Evolutionary conservation across 371 early-diverging fungal species (phyloP).

Genomic region (Sporodiniella umbellata): DNA sequence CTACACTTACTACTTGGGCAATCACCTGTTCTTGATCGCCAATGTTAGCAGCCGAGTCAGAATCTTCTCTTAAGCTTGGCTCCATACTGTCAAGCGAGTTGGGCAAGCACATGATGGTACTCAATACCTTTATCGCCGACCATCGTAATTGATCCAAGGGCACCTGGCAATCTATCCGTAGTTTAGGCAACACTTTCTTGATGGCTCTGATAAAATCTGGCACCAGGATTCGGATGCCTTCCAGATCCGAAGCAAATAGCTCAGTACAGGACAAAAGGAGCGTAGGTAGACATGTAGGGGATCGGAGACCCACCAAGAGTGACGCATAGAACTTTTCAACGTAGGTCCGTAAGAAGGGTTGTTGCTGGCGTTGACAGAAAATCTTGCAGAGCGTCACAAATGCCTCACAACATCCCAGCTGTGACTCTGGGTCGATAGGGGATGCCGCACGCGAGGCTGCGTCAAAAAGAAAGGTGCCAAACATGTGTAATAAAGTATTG

Average conservation of each 20-base stretch:
- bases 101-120: constrained; percentile 68
- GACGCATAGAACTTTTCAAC: constrained; percentile 73
- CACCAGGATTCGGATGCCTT: constrained; percentile 69
- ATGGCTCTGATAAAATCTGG: constrained; percentile 72
- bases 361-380: constrained; percentile 63
- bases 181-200: constrained; percentile 63
- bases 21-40: constrained; percentile 57
- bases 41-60: constrained; percentile 10
- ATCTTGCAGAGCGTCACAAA: constrained; percentile 70
- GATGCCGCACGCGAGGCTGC: constrained; percentile 32
- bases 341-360: constrained; percentile 58
- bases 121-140: constrained; percentile 64
- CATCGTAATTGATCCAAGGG: constrained; percentile 64
- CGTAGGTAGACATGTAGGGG: constrained; percentile 63
- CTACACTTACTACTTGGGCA: constrained; percentile 44
- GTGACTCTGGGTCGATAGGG: constrained; percentile 22
- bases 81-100: constrained; percentile 69
- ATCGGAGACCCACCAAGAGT: constrained; percentile 54
- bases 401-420: constrained; percentile 69
- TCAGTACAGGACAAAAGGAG: constrained; percentile 60
- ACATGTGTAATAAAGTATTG: constrained; percentile 77
- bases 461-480: constrained; percentile 76
- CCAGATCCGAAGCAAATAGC: constrained; percentile 65
- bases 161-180: constrained; percentile 37
- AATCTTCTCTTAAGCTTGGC: constrained; percentile 52